Percentiles rank a stretch among this genome's conserved stretches.
These are phyloP conservation scores for Clavulina sp. DNA, from an alignment of 768 basidiomycete genomes.

Conservation along the genomic window DNA sequence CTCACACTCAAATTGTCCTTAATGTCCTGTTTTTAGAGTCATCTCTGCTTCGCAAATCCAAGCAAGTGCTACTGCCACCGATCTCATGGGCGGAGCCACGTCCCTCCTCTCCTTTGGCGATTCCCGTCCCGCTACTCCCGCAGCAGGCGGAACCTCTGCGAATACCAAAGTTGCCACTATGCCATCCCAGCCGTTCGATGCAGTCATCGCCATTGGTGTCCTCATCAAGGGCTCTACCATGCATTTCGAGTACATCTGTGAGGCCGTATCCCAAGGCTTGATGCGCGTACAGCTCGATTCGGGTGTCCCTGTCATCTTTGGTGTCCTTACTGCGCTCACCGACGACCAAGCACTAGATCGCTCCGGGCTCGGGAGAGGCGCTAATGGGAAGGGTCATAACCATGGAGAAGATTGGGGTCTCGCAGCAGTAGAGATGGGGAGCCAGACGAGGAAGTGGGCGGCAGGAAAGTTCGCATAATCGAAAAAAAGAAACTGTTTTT, in stretches of 20 bases:
- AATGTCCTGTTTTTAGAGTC: slow-evolving; percentile 32
- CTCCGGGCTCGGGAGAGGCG: slow-evolving; percentile 61
- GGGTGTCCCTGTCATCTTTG: slow-evolving; percentile 89
- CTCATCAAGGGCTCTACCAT: slow-evolving; percentile 96
- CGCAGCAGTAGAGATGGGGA: slow-evolving; percentile 88
- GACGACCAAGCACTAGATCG: slow-evolving; percentile 92
- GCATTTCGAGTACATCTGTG: slow-evolving; percentile 99
- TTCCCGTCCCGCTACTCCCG: slow-evolving; percentile 30
- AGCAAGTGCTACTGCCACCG: slow-evolving; percentile 56
- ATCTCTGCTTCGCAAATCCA: slow-evolving; percentile 79
- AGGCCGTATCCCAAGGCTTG: slow-evolving; percentile 79
- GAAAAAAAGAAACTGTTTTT: too few relatives aligned
- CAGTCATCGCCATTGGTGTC: slow-evolving; percentile 92
- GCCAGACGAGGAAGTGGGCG: slow-evolving; percentile 44
- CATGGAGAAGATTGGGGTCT: slow-evolving; percentile 98
- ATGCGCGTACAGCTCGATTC: slow-evolving; percentile 92
- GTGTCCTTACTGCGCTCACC: slow-evolving; percentile 78
- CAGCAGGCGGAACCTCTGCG: too few relatives aligned
- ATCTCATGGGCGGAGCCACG: slow-evolving; percentile 45
- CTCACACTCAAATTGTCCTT: neutral
- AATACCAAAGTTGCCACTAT: slow-evolving; percentile 16
- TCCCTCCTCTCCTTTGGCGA: slow-evolving; percentile 32
- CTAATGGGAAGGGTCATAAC: slow-evolving; percentile 67
- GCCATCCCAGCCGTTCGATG: slow-evolving; percentile 62
- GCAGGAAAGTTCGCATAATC: slow-evolving; percentile 42